Evolutionary conservation across 2,329 filamentous ascomycete species (phyloP).

Genomic region (Epichloe elymi): DNA sequence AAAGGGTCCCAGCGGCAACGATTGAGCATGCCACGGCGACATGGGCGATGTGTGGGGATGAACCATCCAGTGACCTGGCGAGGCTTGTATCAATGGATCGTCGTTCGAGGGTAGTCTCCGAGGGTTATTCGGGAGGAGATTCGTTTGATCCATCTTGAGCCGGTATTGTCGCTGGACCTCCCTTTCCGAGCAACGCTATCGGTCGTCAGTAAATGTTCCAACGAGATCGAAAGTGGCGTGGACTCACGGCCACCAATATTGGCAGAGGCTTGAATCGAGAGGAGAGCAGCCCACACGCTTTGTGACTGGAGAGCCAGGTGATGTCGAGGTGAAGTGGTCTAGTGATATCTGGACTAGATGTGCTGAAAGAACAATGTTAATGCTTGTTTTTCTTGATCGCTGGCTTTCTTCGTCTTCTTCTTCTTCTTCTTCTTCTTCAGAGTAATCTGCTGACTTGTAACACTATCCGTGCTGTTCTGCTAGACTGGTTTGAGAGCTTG

Average conservation of each 20-base stretch:
- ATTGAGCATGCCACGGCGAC: slow-evolving; percentile 13
- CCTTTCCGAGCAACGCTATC: not conserved
- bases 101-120: slow-evolving; percentile 13
- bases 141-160: slow-evolving; percentile 16
- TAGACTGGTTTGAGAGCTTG: not conserved
- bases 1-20: not conserved
- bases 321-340: not conserved
- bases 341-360: slow-evolving; percentile 2
- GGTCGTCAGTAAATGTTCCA: not conserved
- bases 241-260: not conserved
- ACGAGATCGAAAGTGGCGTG: not conserved
- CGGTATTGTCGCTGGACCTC: not conserved
- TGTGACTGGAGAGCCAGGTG: not conserved
- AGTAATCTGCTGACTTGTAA: not conserved
- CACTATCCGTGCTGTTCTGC: not conserved
- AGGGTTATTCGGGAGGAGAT: slow-evolving; percentile 13
- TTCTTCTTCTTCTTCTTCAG: not conserved
- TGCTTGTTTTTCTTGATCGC: not conserved
- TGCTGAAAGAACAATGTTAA: not conserved
- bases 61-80: slow-evolving; percentile 14
- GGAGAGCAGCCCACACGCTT: not conserved
- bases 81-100: slow-evolving; percentile 14
- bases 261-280: not conserved
- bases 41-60: slow-evolving; percentile 10
- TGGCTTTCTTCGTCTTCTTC: not conserved